Evolutionary conservation across 352 stramenopile species (phyloP).

Genomic region (Lagenidium giganteum): DNA sequence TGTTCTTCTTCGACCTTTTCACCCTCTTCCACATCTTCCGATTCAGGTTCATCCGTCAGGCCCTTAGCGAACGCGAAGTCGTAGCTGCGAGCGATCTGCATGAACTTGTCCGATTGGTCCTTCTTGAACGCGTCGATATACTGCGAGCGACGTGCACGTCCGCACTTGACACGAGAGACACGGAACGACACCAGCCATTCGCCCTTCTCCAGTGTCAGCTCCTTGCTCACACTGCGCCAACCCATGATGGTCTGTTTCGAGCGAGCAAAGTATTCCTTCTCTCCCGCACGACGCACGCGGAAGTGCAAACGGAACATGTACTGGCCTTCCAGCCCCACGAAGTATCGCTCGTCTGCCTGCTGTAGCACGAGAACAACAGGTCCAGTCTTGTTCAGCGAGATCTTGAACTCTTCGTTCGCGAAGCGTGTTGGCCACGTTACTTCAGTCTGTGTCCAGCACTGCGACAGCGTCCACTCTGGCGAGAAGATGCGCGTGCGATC

Average conservation of each 20-base stretch:
- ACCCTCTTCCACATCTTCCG: conserved; percentile 1
- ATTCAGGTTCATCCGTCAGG: conserved; percentile 3
- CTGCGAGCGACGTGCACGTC: conserved; percentile 8
- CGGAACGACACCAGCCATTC: conserved; percentile 25
- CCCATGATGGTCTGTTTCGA: conserved; percentile 19
- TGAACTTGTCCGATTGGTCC: conserved; percentile 28
- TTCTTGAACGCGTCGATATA: conserved; percentile 20
- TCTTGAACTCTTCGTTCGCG: conserved; percentile 21
- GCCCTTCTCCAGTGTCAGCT: conserved; percentile 22
- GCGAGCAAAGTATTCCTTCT: conserved; percentile 22
- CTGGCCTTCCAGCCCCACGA: conserved; percentile 30
- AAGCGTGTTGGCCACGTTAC: conserved; percentile 27
- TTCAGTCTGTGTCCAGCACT: conserved; percentile 26
- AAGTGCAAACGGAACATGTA: conserved; percentile 35
- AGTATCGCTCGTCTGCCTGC: conserved; percentile 34
- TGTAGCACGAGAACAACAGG: conserved; percentile 30
- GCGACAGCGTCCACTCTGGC: conserved; percentile 27
- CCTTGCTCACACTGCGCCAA: conserved; percentile 30
- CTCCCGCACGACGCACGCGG: conserved; percentile 19
- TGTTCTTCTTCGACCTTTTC: conserved; percentile 12
- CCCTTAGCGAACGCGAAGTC: conserved; percentile 25
- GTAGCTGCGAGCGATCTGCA: conserved; percentile 27
- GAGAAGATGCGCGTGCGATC: conserved; percentile 36
- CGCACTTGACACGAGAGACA: conserved; percentile 15
- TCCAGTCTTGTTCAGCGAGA: conserved; percentile 17